Conservation (phyloP, 2,329 filamentous ascomycete species). For the Thelonectria olida region DNA sequence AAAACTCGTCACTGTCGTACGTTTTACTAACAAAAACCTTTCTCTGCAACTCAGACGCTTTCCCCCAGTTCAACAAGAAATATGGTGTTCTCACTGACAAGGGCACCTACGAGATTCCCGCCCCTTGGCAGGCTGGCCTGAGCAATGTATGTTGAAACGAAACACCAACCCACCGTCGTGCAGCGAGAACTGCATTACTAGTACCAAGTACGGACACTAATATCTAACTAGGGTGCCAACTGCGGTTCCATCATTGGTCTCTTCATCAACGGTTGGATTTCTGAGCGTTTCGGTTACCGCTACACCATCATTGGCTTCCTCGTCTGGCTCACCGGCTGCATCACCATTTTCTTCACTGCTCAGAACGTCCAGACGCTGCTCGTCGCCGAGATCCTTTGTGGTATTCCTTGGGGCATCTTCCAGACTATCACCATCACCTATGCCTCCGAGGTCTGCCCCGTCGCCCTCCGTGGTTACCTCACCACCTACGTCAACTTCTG, state of each 20-base stretch:
- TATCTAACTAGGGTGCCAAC: constrained; percentile 55
- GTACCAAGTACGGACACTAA: constrained; percentile 13
- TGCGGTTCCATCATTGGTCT: constrained; percentile 74
- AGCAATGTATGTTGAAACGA: constrained; percentile 55
- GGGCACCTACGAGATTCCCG: constrained; percentile 64
- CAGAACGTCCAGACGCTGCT: constrained; percentile 67
- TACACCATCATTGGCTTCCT: constrained; percentile 70
- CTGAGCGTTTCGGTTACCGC: constrained; percentile 74
- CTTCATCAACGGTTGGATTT: constrained; percentile 71
- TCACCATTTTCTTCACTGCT: constrained; percentile 72
- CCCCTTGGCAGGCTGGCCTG: constrained; percentile 69
- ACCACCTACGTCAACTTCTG: constrained; percentile 82
- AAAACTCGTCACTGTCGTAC: neutral
- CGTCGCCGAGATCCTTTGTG: constrained; percentile 70
- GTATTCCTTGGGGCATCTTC: constrained; percentile 70
- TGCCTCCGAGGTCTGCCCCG: constrained; percentile 77
- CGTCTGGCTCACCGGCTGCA: constrained; percentile 63
- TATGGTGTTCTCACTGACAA: constrained; percentile 59
- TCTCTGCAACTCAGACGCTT: constrained; percentile 52
- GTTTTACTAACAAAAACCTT: constrained; percentile 14
- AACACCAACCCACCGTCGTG: neutral
- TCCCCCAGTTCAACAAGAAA: constrained; percentile 66
- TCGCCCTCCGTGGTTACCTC: constrained; percentile 75
- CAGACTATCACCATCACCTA: constrained; percentile 70
- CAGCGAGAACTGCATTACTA: neutral